Evolutionary conservation across 2,329 filamentous ascomycete species (phyloP).

Genomic region (Ophioceras dolichostomum): DNA sequence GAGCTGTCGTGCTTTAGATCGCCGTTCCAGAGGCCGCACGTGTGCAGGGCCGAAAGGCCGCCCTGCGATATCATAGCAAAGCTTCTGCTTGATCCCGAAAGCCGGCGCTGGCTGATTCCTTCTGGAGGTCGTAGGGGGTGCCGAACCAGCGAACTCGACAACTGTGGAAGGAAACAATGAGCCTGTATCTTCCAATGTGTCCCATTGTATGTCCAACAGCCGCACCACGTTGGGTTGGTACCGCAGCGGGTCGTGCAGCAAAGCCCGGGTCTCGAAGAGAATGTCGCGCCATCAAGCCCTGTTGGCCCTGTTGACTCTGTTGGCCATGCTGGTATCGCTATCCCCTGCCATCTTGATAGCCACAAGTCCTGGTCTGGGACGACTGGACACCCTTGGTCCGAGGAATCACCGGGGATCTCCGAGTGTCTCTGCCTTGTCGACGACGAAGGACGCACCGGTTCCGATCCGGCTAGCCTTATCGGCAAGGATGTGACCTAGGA

Average conservation of each 20-base stretch:
- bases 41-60: constrained; percentile 5
- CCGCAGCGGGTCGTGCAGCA: constrained; percentile 7
- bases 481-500: too few species aligned
- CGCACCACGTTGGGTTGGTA: constrained; percentile 8
- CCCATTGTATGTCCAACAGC: constrained; percentile 8
- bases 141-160: constrained; percentile 6
- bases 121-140: constrained; percentile 6
- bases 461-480: too few species aligned
- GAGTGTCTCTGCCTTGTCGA: constrained; percentile 5
- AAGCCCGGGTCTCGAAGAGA: constrained; percentile 7
- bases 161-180: constrained; percentile 6
- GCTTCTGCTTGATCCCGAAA: constrained; percentile 8
- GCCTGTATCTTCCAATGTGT: constrained; percentile 4
- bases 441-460: constrained; percentile 6
- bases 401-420: too few species aligned
- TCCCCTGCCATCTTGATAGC: constrained; percentile 7
- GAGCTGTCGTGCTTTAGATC: constrained; percentile 6
- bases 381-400: too few species aligned
- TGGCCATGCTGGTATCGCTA: neutral
- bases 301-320: too few species aligned
- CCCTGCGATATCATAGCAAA: constrained; percentile 8
- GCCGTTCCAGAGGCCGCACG: constrained; percentile 5
- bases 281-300: constrained; percentile 7
- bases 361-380: neutral
- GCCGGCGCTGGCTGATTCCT: constrained; percentile 2